Base-by-base conservation (phyloP, 2,329 filamentous ascomycete species). In the Fusarium irregulare region DNA sequence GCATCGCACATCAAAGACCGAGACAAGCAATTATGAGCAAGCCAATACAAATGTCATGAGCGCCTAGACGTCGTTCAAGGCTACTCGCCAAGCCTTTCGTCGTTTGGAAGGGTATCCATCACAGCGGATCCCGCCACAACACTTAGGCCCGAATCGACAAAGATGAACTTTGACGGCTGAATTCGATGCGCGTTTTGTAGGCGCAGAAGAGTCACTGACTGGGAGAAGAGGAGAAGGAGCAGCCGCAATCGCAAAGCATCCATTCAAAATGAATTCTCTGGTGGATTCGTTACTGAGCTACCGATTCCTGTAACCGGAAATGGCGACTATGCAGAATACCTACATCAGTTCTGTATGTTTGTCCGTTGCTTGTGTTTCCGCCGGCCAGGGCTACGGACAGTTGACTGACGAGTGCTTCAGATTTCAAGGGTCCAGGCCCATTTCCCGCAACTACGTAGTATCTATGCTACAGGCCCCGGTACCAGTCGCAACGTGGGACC, bases 81-180 rank as follows among this genome's bases (percentile, higher is more conserved):
- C 55, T 49, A 65, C 58, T 65, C 54, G 67, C 67, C 57, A 70
- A 70, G 67, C 45, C 46, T 23, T 50, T 42, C 55, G 54, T 71
- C 46, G 63, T 64, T 48, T 64, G 40, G 67, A 68, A 58, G 42
- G 50, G 54, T 50, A 64, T 40, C 65, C 60, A 67, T 70, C 56
- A 44, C 56, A 64, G 67, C 67, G 66, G 67, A 70, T 51, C 46
- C 59, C 68, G 63, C 68, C 67, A 68, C 64, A 65, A 32, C 44
- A 54, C 55, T 70, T 70, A 70, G 68, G 68, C 68, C 68, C 67
- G 67, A 70, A 71, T 70, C 44, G 47, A 63, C 53, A 53, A 54
- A 59, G 66, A 70, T 66, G 56, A 60, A 46, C 58, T 46, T 34
- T 40, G 53, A 64, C 47, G 41, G 30, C 55, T 50, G 60, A 37